Base-by-base conservation (phyloP, 2,329 filamentous ascomycete genomes). In the Cytospora chrysosperma region DNA sequence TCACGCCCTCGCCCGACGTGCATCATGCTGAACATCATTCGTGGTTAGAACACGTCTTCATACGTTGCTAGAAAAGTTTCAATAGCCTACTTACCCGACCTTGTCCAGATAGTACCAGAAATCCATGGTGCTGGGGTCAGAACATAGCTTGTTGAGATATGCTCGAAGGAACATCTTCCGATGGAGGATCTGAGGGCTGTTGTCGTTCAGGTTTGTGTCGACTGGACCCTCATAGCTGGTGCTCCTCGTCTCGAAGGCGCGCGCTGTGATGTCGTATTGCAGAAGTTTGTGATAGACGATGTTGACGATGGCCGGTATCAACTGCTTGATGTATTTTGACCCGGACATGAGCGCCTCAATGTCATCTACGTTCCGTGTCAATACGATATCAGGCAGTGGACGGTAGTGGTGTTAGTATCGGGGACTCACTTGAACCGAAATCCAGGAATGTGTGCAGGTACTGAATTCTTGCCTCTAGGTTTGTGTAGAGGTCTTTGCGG, bases 51-150 rank as follows among this genome's bases (percentile, higher is more conserved):
- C n/a, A n/a, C n/a, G n/a, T n/a, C n/a, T n/a, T n/a, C n/a, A n/a
- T 7, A 13, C 8, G 30, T 19, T n/a, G 4, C 13, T 19, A 40
- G 12, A 26, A 10, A 13, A 1, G 15, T 5, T 4, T 1, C 13
- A 59, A 9, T 56, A 24, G 56, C 58, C 32, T 26, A 78, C 85
- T 73, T 73, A 87, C 83, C 90, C 91, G 40, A 94, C 91, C 75
- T 93, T 93, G 77, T 93, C 89, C 52, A 94, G 78, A 72, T 94
- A 94, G 70, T 90, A 85, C 90, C 91, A 94, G 74, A 92, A 92
- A 66, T 91, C 87, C 82, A 91, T 87, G 67, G 85, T 86, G 57
- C 85, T 87, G 0, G 89, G 89, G 70, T 93, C 90, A 6, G 87
- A 88, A 74, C 90, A 92, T 43, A 94, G 77, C 74, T 88, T 90